Percentiles rank a stretch among this genome's conserved stretches.
Evolutionary conservation across 495 filamentous ascomycete species (phyloP).

Genomic region (Podospora sp.): DNA sequence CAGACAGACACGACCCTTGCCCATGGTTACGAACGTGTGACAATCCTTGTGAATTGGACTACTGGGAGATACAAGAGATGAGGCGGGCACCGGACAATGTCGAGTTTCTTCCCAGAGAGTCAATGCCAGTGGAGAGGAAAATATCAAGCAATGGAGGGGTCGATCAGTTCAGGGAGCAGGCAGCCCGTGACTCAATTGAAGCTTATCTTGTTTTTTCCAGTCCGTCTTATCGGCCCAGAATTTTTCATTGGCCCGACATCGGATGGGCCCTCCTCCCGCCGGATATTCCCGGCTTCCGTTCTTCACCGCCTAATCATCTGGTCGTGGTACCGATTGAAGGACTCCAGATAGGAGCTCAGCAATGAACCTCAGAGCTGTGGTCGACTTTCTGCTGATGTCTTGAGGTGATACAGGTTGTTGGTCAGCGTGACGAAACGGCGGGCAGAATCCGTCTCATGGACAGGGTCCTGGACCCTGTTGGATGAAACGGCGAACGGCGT

Average conservation of each 20-base stretch:
- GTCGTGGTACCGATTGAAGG: not conserved
- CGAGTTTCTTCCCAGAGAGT: not conserved
- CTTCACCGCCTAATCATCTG: not conserved
- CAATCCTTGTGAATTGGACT: slow-evolving; percentile 4
- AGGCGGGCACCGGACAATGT: not conserved
- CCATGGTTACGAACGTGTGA: slow-evolving; percentile 29
- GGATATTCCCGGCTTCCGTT: not conserved
- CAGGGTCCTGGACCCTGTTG: not conserved
- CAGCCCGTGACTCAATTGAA: slow-evolving; percentile 15
- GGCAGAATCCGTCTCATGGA: not conserved
- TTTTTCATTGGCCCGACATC: slow-evolving; percentile 13
- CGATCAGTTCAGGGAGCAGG: not conserved
- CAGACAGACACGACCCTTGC: slow-evolving; percentile 52
- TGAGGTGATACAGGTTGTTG: too few species aligned
- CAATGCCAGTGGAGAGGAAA: slow-evolving; percentile 6
- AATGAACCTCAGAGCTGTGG: not conserved
- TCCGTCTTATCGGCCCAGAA: slow-evolving; percentile 2
- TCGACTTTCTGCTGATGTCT: not conserved
- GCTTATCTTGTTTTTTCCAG: slow-evolving; percentile 14
- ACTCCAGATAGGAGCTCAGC: not conserved
- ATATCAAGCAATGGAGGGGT: slow-evolving; percentile 10
- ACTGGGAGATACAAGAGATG: not conserved
- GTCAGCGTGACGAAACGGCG: too few species aligned
- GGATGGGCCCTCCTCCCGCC: not conserved
- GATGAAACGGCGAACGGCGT: not conserved